These are phyloP conservation scores for Phytophthora tentaculata DNA, from an alignment of 352 stramenopile genomes.

Conservation along the genomic window DNA sequence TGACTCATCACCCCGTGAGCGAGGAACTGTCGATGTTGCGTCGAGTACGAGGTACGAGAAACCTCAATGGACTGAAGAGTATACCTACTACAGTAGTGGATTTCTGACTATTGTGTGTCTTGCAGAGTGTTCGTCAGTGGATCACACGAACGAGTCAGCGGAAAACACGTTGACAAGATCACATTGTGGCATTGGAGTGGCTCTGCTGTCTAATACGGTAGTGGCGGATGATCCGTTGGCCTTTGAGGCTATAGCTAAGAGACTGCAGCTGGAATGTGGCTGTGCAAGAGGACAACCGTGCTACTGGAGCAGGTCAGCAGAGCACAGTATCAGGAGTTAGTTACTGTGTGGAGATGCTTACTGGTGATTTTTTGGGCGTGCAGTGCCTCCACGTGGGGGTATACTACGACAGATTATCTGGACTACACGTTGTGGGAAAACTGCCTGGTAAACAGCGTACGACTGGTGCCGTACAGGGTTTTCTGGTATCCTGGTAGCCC, in stretches of 20 bases:
- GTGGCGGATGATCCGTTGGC: constrained; percentile 36
- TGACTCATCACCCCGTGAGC: constrained; percentile 26
- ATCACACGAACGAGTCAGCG: constrained; percentile 54
- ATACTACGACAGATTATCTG: constrained; percentile 59
- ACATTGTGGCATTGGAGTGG: constrained; percentile 46
- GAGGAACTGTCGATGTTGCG: constrained; percentile 40
- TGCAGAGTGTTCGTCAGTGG: constrained; percentile 56
- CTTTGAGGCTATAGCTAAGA: constrained; percentile 49
- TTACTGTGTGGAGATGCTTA: neutral
- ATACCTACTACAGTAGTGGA: too few species aligned
- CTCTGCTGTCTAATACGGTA: constrained; percentile 35
- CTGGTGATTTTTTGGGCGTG: constrained; percentile 8
- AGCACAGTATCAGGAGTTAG: neutral
- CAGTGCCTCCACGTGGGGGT: constrained; percentile 50
- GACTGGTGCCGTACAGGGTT: constrained; percentile 77
- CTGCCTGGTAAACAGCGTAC: constrained; percentile 52
- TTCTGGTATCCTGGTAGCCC: constrained; percentile 80
- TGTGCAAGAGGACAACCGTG: constrained; percentile 67
- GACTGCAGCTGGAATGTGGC: constrained; percentile 69
- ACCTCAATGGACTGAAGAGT: neutral
- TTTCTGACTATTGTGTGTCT: neutral
- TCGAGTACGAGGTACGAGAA: constrained; percentile 42
- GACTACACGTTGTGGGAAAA: constrained; percentile 59
- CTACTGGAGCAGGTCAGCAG: constrained; percentile 86
- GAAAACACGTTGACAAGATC: constrained; percentile 58